Percentiles rank a stretch among this genome's conserved stretches.
Conservation (phyloP, 495 filamentous ascomycete genomes). For the Penicillium arizonense region DNA sequence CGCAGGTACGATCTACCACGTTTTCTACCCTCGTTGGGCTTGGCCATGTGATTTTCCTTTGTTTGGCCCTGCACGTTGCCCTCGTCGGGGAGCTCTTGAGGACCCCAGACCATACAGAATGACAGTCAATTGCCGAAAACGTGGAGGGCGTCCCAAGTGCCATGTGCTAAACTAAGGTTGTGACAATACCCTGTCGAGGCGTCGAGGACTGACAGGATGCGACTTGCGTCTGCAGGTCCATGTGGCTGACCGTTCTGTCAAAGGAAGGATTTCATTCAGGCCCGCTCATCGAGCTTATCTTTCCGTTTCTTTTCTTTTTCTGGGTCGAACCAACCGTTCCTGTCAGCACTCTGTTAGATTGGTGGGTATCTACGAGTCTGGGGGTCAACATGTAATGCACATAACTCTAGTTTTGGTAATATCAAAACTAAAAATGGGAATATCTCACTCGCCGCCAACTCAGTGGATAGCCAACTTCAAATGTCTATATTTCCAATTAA, state of each 20-base stretch:
- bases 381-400: not conserved
- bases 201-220: not conserved
- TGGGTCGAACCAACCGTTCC: not conserved
- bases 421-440: not conserved
- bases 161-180: not conserved
- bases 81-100: not conserved
- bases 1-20: slow-evolving; percentile 29
- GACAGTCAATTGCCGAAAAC: not conserved
- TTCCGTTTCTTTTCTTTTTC: slow-evolving; percentile 1
- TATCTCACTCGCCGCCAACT: not conserved
- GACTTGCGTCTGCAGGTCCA: not conserved
- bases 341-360: slow-evolving; percentile 7
- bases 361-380: too few relatives aligned
- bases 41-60: slow-evolving; percentile 12
- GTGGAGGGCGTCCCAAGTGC: not conserved
- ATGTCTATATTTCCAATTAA: not conserved
- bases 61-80: not conserved
- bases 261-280: not conserved
- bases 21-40: slow-evolving; percentile 2
- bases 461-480: not conserved
- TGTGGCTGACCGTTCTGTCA: slow-evolving; percentile 1
- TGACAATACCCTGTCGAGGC: not conserved
- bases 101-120: not conserved
- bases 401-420: not conserved
- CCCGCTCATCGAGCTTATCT: slow-evolving; percentile 6